Conservation (phyloP, 208 protist species). For the Leishmania tropica region DNA sequence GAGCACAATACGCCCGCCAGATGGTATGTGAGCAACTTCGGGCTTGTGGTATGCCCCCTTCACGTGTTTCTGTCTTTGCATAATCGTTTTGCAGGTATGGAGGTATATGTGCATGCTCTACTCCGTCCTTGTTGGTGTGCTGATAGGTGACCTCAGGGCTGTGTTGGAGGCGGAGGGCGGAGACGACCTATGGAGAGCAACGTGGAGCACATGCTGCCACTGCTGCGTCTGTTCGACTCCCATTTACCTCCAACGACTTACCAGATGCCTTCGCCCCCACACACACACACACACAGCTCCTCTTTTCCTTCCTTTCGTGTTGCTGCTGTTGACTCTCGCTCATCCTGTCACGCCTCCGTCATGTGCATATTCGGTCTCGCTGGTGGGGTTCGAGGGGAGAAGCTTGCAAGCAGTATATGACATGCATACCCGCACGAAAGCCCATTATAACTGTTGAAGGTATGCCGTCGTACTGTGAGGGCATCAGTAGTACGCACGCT, state of each 20-base stretch:
- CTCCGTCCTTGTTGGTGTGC: neutral
- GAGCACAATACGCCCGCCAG: neutral
- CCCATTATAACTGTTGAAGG: neutral
- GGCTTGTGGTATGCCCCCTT: neutral
- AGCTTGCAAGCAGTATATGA: neutral
- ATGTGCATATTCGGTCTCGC: neutral
- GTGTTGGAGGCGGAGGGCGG: neutral
- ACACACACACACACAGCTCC: neutral
- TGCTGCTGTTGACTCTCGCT: neutral
- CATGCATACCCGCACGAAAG: neutral
- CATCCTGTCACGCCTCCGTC: neutral
- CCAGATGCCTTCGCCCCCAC: neutral
- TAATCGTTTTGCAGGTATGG: neutral
- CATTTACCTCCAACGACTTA: too few species aligned
- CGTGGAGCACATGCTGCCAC: neutral
- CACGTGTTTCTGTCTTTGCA: neutral
- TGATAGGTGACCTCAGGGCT: neutral
- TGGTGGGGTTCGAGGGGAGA: neutral
- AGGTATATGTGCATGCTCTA: neutral
- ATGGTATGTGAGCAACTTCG: neutral
- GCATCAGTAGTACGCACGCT: neutral
- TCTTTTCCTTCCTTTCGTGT: neutral
- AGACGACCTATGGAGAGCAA: neutral
- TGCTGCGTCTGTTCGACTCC: neutral
- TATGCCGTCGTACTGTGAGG: neutral